These are phyloP conservation scores for Xylaria digitata DNA, from an alignment of 2,329 filamentous ascomycete species.

Conservation along the genomic window DNA sequence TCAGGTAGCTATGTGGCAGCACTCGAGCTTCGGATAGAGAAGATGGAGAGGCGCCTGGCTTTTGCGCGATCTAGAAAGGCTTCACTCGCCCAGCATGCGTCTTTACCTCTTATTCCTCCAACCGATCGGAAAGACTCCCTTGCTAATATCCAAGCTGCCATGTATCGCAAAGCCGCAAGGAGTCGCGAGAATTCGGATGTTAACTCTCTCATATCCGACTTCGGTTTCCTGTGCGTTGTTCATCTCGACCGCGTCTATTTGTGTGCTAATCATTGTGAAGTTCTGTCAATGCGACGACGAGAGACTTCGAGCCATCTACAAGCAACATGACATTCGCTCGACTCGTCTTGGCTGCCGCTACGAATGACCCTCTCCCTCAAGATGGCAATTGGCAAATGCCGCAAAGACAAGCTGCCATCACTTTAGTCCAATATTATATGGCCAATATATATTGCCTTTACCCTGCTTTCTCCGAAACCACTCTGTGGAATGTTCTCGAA, in stretches of 20 bases:
- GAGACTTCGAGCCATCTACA: conserved; percentile 90
- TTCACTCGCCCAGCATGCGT: conserved; percentile 74
- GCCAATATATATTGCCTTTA: conserved; percentile 82
- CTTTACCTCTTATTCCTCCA: conserved; percentile 53
- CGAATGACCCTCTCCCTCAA: conserved; percentile 76
- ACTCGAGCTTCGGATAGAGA: conserved; percentile 90
- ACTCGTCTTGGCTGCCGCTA: conserved; percentile 84
- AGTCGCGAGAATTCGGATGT: conserved; percentile 84
- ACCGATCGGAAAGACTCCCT: conserved; percentile 73
- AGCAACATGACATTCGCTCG: conserved; percentile 93
- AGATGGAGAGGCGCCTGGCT: conserved; percentile 81
- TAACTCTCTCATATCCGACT: conserved; percentile 91
- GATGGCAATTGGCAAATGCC: conserved; percentile 73
- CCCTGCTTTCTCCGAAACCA: conserved; percentile 84
- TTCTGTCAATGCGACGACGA: conserved; percentile 91
- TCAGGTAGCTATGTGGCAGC: conserved; percentile 84
- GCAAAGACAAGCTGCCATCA: conserved; percentile 72
- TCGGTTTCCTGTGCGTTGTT: conserved; percentile 80
- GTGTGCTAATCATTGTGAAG: conserved; percentile 57
- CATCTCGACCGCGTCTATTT: conserved; percentile 4
- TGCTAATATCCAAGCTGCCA: conserved; percentile 69
- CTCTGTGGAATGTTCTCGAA: conserved; percentile 81
- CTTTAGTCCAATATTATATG: conserved; percentile 85
- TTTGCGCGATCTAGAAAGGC: conserved; percentile 78
- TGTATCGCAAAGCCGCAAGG: conserved; percentile 72